Percentiles rank a stretch among this genome's conserved stretches.
Conservation (phyloP, 148 eudicot genomes). For the Euryodendron excelsum region DNA sequence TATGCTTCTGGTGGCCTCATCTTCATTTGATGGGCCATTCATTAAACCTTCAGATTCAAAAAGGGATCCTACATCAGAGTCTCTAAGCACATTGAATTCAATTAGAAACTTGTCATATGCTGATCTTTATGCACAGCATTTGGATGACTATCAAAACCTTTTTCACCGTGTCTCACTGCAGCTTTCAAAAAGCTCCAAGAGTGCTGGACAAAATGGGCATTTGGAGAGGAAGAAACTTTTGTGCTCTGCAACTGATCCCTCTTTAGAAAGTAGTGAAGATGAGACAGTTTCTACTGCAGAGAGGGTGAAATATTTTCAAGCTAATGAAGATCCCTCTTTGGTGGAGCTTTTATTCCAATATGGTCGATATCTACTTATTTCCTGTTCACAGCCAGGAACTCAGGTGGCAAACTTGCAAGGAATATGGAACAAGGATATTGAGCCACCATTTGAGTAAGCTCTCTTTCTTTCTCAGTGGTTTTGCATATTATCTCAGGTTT, state of each 20-base stretch:
- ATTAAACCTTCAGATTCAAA: constrained; percentile 56
- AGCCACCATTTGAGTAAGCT: constrained; percentile 66
- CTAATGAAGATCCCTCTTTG: constrained; percentile 78
- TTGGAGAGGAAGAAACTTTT: not conserved
- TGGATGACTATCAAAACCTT: constrained; percentile 72
- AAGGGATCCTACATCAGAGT: constrained; percentile 57
- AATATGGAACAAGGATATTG: constrained; percentile 65
- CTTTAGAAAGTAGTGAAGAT: constrained; percentile 6
- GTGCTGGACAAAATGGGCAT: not conserved
- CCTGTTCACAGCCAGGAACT: constrained; percentile 76
- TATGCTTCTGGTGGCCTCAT: constrained; percentile 56
- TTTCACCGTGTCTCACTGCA: constrained; percentile 75
- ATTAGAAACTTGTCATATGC: constrained; percentile 44
- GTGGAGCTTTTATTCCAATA: constrained; percentile 81
- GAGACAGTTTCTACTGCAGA: constrained; percentile 46
- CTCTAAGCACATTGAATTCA: constrained; percentile 37
- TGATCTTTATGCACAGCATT: constrained; percentile 61
- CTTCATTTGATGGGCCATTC: constrained; percentile 77
- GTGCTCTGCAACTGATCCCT: not conserved
- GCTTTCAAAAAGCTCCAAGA: constrained; percentile 49
- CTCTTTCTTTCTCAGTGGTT: too few relatives aligned
- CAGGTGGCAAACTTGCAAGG: constrained; percentile 84
- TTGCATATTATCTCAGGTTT: not conserved
- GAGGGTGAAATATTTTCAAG: constrained; percentile 61
- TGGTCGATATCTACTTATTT: constrained; percentile 79